Evolutionary conservation across 441 rosid species (phyloP), one percentile per base, ranked within the genome.

Genomic region (Biscutella laevigata): DNA sequence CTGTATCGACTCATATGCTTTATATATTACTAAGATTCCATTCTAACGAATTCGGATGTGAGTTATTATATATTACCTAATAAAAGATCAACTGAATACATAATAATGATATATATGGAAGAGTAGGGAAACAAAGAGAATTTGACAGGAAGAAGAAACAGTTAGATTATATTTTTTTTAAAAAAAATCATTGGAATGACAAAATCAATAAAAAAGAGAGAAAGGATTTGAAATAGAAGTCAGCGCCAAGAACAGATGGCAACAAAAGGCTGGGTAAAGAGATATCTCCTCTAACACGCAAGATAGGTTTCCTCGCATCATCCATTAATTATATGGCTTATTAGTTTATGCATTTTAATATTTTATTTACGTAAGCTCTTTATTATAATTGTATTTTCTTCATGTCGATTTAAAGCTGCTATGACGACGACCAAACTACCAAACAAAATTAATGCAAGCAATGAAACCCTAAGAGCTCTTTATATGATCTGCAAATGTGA

Each of bases 221-320:
- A 59, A 44, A 44, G 39, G 61, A 44, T 24, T 57, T 46, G 66
- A 53, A 53, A 59, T 12, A 45, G 15, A 66, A 66, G 71, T 66
- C 71, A 66, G 61, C 71, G 61, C 71, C 71, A 46, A 40, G 33
- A 66, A 53, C 66, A 66, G 51, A 59, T 66, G 71, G 57, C 57
- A 59, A 59, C 56, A 38, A 59, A 46, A 46, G 45, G 51, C 2
- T 59, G 66, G 66, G 48, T 52, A 39, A 21, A 37, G 22, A 66
- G 51, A 59, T 33, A 52, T 66, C 56, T 66, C 50, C 21, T 46
- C 45, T 46, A 2, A 33, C 66, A 66, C 71, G 71, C 71, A 59
- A 53, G 19, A 53, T 38, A 45, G 37, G 46, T 66, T 59, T 38
- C 46, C 60, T 53, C 41, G 13, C 69, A 64, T 66, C 71, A 66